Evolutionary conservation across 2,329 filamentous ascomycete species (phyloP).

Genomic region (Fusarium avenaceum): DNA sequence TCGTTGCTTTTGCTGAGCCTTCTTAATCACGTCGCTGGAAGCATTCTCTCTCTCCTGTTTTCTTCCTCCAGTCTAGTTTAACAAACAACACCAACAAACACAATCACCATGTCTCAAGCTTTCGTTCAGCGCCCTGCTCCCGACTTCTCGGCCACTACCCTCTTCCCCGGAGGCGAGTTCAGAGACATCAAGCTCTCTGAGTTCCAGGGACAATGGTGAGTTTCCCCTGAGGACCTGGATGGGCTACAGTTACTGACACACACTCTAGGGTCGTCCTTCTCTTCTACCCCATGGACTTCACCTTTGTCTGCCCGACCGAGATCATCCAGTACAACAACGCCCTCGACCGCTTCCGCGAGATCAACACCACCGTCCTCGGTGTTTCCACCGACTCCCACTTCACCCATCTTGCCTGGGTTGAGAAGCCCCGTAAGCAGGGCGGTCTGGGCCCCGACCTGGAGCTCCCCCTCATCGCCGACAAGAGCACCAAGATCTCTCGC

Average conservation of each 20-base stretch:
- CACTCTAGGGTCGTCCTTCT: conserved; percentile 70
- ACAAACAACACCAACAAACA: conserved; percentile 2
- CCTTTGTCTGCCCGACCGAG: conserved; percentile 76
- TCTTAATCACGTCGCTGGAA: conserved; percentile 7
- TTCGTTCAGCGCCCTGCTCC: conserved; percentile 65
- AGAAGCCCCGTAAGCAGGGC: conserved; percentile 70
- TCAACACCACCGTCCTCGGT: conserved; percentile 72
- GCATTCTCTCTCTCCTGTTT: not conserved
- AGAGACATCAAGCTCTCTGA: conserved; percentile 62
- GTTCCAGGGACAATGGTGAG: conserved; percentile 63
- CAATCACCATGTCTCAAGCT: conserved; percentile 57
- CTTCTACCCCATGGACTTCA: conserved; percentile 78
- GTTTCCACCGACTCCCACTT: conserved; percentile 73
- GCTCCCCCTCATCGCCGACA: conserved; percentile 73
- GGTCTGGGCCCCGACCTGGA: conserved; percentile 71
- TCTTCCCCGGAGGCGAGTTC: conserved; percentile 64
- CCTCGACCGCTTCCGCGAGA: conserved; percentile 69
- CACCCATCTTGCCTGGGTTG: conserved; percentile 69
- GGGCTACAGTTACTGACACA: not conserved
- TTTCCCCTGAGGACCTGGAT: not conserved
- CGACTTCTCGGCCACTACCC: conserved; percentile 63
- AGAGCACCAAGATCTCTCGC: conserved; percentile 70
- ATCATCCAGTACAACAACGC: conserved; percentile 75
- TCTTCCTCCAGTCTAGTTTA: not conserved
- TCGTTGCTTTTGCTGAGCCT: conserved; percentile 30